Conservation (phyloP, 2,329 filamentous ascomycete species). For the Cytospora schulzeri region DNA sequence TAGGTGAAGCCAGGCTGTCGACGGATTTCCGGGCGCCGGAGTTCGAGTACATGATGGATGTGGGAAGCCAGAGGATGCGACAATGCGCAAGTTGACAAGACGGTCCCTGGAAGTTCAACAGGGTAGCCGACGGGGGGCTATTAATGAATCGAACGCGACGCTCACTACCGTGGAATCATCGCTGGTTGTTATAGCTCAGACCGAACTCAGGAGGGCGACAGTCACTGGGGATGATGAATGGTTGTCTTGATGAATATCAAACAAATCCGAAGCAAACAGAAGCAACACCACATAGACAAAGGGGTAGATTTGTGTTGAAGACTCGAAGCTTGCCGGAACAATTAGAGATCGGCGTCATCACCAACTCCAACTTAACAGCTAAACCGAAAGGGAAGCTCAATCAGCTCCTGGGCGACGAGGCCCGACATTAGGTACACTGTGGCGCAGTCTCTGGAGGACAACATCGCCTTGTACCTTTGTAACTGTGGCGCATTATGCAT, state of each 20-base stretch:
- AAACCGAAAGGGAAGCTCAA: conserved; percentile 23
- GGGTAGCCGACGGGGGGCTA: conserved; percentile 21
- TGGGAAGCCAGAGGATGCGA: conserved; percentile 11
- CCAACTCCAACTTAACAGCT: conserved; percentile 24
- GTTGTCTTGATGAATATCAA: not conserved
- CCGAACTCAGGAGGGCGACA: not conserved
- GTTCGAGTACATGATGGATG: conserved; percentile 59
- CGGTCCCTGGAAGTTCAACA: conserved; percentile 17
- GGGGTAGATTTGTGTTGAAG: conserved; percentile 10
- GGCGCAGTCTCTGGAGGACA: conserved; percentile 10
- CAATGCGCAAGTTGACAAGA: conserved; percentile 10
- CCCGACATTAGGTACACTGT: not conserved
- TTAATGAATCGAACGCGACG: conserved; percentile 18
- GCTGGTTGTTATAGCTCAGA: conserved; percentile 36
- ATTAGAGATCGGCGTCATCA: conserved; percentile 15
- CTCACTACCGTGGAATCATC: conserved; percentile 54
- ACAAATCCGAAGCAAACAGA: conserved; percentile 8
- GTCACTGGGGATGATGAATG: conserved; percentile 1
- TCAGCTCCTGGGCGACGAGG: not conserved
- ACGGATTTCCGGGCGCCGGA: conserved; percentile 63
- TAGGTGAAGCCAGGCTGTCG: conserved; percentile 60
- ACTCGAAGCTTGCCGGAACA: not conserved
- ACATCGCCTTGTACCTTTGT: not conserved
- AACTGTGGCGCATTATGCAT: conserved; percentile 13
- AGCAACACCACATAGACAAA: conserved; percentile 3